Evolutionary conservation across 2,329 filamentous ascomycete genomes (phyloP), one percentile per base, ranked within the genome.

Genomic region (Tolypocladium paradoxum): DNA sequence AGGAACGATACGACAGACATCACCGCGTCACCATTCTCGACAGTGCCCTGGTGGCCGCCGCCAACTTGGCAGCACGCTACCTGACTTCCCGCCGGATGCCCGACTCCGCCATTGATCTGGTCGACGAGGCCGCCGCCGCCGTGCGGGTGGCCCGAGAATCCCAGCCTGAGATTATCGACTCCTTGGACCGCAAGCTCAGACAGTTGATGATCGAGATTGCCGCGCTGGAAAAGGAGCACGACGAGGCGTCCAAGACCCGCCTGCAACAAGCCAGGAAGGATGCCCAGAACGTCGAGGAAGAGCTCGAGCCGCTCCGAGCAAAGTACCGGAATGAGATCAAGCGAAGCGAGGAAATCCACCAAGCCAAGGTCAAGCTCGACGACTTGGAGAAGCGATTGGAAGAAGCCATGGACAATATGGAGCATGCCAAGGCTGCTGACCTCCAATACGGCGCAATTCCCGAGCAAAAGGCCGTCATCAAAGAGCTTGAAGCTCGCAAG

Each of bases 121-220:
- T 99, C 56, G 93, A 99, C 63, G 93, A 99, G 69, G 93, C 93
- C 37, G 91, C 93, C 0, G 92, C 93, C 1, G 93, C 93, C n/a
- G 93, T 99, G 55, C 83, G 90, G 53, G 95, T 99, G 29, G 90
- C 91, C 35, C 84, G 93, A 61, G 93, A 99, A 72, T 99, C 93
- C 2, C 91, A 97, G 63, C 93, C 93, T 3, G 93, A 99, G 73
- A 85, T 91, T 34, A 87, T 99, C 51, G 93, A 99, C 72, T 96
- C 89, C 51, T 80, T 99, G 51, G 93, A 99, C 72, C 85, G 93
- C 60, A 89, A 85, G 64, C 78, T 90, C 57, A 87, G 90, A 55
- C 93, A 99, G 70, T 79, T 97, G 52, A 87, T 95, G 70, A 99
- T 99, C 61, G 93, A 99, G 70, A 99, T 99, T 54, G 92, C 96